phyloP scores from a whole-genome alignment of 1,284 basidiomycete genomes.

The Cutaneotrichosporon curvatum region DNA sequence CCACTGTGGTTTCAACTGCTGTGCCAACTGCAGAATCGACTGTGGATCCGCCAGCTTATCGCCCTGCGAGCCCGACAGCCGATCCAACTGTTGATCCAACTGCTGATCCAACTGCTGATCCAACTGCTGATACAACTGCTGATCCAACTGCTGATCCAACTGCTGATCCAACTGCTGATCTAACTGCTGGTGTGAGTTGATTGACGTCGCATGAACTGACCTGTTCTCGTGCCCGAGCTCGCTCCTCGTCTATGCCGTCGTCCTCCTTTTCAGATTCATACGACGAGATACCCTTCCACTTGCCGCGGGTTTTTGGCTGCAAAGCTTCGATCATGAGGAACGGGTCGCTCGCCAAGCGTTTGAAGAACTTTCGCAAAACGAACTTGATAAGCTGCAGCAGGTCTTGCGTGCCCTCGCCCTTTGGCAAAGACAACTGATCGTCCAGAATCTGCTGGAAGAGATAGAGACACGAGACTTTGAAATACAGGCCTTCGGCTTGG shows the following conservation, averaged over 20 bases:
- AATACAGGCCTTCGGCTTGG: slow-evolving; percentile 85
- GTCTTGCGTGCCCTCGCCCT: slow-evolving; percentile 71
- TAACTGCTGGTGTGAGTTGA: too few relatives aligned
- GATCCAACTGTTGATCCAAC: too few relatives aligned
- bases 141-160: too few relatives aligned
- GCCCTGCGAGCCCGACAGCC: too few relatives aligned
- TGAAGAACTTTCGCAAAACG: slow-evolving; percentile 85
- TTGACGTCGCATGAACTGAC: too few relatives aligned
- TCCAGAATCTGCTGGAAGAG: slow-evolving; percentile 76
- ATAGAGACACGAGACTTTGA: slow-evolving; percentile 77
- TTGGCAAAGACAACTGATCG: slow-evolving; percentile 66
- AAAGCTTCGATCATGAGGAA: slow-evolving; percentile 82
- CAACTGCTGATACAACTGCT: too few relatives aligned
- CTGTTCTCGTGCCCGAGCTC: slow-evolving; percentile 41
- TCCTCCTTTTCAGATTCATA: slow-evolving; percentile 48
- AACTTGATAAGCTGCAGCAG: slow-evolving; percentile 73
- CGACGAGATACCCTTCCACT: slow-evolving; percentile 77
- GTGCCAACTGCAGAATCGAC: too few relatives aligned
- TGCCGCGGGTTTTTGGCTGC: slow-evolving; percentile 76
- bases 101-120: too few relatives aligned
- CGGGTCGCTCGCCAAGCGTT: slow-evolving; percentile 67
- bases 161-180: too few relatives aligned
- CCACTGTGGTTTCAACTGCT: too few relatives aligned
- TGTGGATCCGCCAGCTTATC: too few relatives aligned
- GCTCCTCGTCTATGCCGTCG: slow-evolving; percentile 49